Conservation (phyloP, 805 yeast genomes). For the Ogataea minuta region DNA sequence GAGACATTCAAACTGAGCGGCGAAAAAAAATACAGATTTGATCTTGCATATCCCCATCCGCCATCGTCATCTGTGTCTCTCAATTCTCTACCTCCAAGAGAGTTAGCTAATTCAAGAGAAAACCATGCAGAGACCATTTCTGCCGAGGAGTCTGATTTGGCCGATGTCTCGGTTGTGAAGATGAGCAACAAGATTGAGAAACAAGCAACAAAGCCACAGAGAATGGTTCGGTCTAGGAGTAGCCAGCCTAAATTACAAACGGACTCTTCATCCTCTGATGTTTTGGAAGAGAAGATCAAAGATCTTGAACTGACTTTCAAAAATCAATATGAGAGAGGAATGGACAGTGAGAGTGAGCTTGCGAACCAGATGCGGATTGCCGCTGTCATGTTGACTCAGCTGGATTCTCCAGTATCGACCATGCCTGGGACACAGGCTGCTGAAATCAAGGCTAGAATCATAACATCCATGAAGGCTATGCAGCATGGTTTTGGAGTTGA, state of each 20-base stretch:
- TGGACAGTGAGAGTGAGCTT: conserved; percentile 44
- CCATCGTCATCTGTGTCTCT: conserved; percentile 15
- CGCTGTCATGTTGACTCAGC: conserved; percentile 87
- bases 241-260: conserved; percentile 12
- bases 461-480: conserved; percentile 71
- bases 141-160: conserved; percentile 63
- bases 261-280: conserved; percentile 8
- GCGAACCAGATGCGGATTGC: conserved; percentile 97
- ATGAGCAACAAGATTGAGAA: conserved; percentile 46
- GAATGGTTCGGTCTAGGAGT: conserved; percentile 11
- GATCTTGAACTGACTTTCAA: conserved; percentile 28
- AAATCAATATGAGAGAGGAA: conserved; percentile 25
- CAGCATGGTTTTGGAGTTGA: conserved; percentile 62
- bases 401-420: conserved; percentile 59
- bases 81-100: not conserved
- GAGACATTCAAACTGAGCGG: conserved; percentile 25
- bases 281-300: conserved; percentile 23
- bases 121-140: not conserved
- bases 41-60: conserved; percentile 27
- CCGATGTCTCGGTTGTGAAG: conserved; percentile 66
- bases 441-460: conserved; percentile 65
- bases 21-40: conserved; percentile 33
- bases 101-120: not conserved
- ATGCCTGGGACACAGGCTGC: conserved; percentile 59
- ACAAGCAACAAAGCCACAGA: conserved; percentile 9